phyloP scores from a whole-genome alignment of 768 basidiomycete genomes.

The Tylopilus sp. region DNA sequence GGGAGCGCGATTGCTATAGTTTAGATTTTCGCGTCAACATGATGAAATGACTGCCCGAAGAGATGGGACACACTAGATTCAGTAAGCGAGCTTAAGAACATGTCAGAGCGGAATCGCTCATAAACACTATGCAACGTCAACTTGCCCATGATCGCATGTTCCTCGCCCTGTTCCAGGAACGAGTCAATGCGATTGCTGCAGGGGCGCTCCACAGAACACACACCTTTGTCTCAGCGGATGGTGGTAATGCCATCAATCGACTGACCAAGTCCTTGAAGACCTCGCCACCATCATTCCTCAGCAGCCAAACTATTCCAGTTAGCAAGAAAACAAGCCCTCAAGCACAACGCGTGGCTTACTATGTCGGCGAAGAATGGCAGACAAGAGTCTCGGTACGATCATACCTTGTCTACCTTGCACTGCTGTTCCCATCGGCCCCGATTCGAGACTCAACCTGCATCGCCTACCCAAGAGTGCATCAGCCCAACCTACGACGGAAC shows the following conservation, averaged over 20 bases:
- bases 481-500: neutral
- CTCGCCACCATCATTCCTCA: conserved; percentile 53
- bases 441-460: conserved; percentile 42
- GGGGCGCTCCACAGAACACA: conserved; percentile 4
- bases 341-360: conserved; percentile 42
- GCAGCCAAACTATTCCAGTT: conserved; percentile 53
- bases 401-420: conserved; percentile 39
- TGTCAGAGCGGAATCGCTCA: conserved; percentile 75
- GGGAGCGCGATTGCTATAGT: conserved; percentile 75
- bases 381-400: conserved; percentile 58
- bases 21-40: conserved; percentile 12
- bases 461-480: conserved; percentile 28
- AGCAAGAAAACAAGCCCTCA: conserved; percentile 8
- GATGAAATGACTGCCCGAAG: neutral
- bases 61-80: conserved; percentile 72
- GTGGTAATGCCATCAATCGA: conserved; percentile 53
- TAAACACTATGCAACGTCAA: conserved; percentile 78
- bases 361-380: conserved; percentile 60
- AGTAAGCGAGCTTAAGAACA: conserved; percentile 84
- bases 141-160: conserved; percentile 69
- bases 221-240: conserved; percentile 58
- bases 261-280: conserved; percentile 54
- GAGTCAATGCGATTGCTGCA: neutral
- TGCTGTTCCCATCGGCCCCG: conserved; percentile 19
- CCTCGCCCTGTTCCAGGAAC: conserved; percentile 54